Percentiles rank a stretch among this genome's conserved stretches.
Conservation (phyloP, 2,329 filamentous ascomycete genomes). For the Penicillium sp. region DNA sequence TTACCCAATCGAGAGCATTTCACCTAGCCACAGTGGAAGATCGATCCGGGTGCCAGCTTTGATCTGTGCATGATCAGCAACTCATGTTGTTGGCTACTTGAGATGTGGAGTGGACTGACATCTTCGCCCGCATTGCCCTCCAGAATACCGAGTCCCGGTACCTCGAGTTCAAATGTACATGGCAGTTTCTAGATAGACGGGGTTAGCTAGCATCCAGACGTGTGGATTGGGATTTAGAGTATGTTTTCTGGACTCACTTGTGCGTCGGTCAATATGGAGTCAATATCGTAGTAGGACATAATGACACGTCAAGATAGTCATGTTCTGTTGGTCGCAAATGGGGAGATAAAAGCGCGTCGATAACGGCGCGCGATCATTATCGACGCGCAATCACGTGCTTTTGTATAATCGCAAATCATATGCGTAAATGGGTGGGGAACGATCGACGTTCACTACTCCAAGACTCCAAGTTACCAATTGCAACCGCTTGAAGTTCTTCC, state of each 20-base stretch:
- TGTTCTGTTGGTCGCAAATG: constrained; percentile 9
- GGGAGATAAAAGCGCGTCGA: constrained; percentile 10
- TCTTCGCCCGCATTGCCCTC: constrained; percentile 71
- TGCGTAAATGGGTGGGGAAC: not conserved
- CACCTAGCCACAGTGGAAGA: constrained; percentile 88
- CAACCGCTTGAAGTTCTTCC: not conserved
- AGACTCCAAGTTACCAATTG: too few species aligned
- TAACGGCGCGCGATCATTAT: constrained; percentile 11
- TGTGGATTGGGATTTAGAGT: not conserved
- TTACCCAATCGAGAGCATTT: constrained; percentile 67
- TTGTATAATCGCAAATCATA: too few species aligned
- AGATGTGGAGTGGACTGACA: constrained; percentile 34
- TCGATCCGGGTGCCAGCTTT: constrained; percentile 75
- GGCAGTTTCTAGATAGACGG: constrained; percentile 70
- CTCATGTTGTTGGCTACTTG: not conserved
- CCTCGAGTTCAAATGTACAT: constrained; percentile 87
- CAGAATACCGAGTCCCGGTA: constrained; percentile 81
- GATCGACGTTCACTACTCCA: too few species aligned
- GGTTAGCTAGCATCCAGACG: constrained; percentile 13
- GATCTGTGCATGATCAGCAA: constrained; percentile 49
- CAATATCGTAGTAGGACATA: constrained; percentile 49
- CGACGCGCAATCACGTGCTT: too few species aligned
- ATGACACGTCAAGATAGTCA: constrained; percentile 11
- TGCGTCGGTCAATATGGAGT: constrained; percentile 47
- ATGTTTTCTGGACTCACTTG: constrained; percentile 29